Conservation (phyloP, 768 basidiomycete genomes). For the Hydnum rufescens region DNA sequence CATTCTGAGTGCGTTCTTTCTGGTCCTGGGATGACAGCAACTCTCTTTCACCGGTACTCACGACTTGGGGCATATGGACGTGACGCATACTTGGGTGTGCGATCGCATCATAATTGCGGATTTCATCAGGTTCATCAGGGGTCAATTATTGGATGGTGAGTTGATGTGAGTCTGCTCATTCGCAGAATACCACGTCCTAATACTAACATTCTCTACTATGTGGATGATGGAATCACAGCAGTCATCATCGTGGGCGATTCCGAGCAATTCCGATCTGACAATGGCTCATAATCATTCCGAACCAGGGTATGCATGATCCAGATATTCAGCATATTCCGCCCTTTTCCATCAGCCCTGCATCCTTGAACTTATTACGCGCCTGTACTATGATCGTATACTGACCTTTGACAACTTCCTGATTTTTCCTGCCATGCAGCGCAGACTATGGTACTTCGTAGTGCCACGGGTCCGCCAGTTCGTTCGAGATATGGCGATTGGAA, state of each 20-base stretch:
- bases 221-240: conserved; percentile 45
- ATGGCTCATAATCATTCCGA: conserved; percentile 58
- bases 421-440: conserved; percentile 69
- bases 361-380: conserved; percentile 73
- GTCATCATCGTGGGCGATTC: conserved; percentile 67
- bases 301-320: conserved; percentile 81
- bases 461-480: conserved; percentile 86
- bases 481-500: conserved; percentile 55
- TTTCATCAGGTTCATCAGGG: conserved; percentile 81
- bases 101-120: conserved; percentile 74
- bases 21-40: conserved; percentile 91
- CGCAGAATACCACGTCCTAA: neutral
- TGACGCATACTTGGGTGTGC: conserved; percentile 67
- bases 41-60: conserved; percentile 82
- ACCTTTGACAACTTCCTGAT: conserved; percentile 47
- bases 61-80: conserved; percentile 87
- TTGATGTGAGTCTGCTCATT: conserved; percentile 44
- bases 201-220: neutral
- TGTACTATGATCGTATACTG: conserved; percentile 84
- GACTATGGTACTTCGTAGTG: conserved; percentile 81
- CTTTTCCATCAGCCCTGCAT: conserved; percentile 77
- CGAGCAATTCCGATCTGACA: conserved; percentile 7
- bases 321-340: conserved; percentile 57
- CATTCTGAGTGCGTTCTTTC: conserved; percentile 51
- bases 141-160: conserved; percentile 98